Conservation (phyloP, 2,329 filamentous ascomycete species). For the Hymenoscyphus salicellus region DNA sequence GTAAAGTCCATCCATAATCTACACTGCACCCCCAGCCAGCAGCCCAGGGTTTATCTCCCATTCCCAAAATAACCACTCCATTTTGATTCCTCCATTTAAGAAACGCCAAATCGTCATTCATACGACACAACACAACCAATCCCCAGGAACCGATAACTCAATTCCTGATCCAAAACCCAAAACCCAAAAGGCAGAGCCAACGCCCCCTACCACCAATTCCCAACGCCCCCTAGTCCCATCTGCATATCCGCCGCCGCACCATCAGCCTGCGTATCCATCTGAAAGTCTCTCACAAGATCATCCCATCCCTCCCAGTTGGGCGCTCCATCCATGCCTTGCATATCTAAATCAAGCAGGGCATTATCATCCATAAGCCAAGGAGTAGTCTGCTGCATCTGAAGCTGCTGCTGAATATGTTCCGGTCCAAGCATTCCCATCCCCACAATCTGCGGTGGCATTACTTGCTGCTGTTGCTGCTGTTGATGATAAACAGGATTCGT, state of each 20-base stretch:
- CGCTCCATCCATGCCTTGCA: conserved; percentile 30
- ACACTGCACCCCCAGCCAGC: too few relatives aligned
- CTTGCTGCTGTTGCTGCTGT: neutral
- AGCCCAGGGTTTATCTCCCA: too few relatives aligned
- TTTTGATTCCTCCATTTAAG: too few relatives aligned
- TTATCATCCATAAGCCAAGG: conserved; percentile 32
- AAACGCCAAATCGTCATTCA: too few relatives aligned
- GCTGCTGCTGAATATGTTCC: conserved; percentile 22
- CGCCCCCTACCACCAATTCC: too few relatives aligned
- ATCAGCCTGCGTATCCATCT: conserved; percentile 19
- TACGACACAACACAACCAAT: too few relatives aligned
- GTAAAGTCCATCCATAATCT: too few relatives aligned
- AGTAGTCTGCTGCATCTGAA: conserved; percentile 11
- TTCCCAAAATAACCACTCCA: too few relatives aligned
- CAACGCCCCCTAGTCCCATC: too few relatives aligned
- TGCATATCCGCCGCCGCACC: neutral
- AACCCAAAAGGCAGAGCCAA: too few relatives aligned
- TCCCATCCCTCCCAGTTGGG: conserved; percentile 38
- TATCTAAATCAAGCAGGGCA: conserved; percentile 30
- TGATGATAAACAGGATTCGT: neutral
- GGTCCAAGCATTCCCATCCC: conserved; percentile 28
- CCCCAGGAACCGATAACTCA: too few relatives aligned
- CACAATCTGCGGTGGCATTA: conserved; percentile 20
- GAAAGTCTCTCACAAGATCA: conserved; percentile 37
- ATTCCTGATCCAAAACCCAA: too few relatives aligned